These are phyloP conservation scores for Starmerella bombicola DNA, from an alignment of 805 yeast species.

Conservation along the genomic window DNA sequence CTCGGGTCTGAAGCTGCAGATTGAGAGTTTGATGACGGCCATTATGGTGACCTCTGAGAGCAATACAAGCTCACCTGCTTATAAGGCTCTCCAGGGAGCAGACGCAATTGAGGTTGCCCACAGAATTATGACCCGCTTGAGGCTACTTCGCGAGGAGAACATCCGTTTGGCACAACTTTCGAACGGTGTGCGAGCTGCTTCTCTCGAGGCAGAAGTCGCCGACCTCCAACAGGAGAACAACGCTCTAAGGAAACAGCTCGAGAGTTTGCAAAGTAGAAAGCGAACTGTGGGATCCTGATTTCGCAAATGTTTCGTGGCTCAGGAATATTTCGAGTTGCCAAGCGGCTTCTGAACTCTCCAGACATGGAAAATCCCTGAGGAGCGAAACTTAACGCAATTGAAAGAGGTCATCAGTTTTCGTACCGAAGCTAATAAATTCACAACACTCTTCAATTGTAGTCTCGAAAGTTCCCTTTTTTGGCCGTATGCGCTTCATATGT, in stretches of 20 bases:
- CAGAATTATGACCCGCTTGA: conserved; percentile 20
- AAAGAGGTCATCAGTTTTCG: no score
- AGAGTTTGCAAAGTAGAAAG: background rate
- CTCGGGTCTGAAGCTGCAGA: conserved; percentile 18
- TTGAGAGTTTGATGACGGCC: conserved; percentile 22
- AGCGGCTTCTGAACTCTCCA: no score
- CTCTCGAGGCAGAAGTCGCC: conserved; percentile 17
- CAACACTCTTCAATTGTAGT: no score
- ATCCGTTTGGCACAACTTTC: conserved; percentile 14
- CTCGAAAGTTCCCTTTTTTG: no score
- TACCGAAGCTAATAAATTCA: no score
- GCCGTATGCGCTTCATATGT: no score
- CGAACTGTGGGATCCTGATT: background rate
- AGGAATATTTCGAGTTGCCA: no score
- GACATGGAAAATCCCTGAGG: no score
- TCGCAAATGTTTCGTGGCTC: no score
- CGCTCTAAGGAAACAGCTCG: conserved; percentile 9
- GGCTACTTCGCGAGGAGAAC: conserved; percentile 21
- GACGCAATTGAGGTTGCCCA: conserved; percentile 22
- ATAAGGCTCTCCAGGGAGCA: conserved; percentile 8
- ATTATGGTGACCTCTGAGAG: conserved; percentile 7
- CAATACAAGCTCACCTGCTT: background rate
- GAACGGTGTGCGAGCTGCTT: conserved; percentile 13
- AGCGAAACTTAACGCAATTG: no score
- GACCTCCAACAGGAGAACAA: conserved; percentile 16